A percentile compares a stretch with the other conserved stretches of the same genome.
Conservation (phyloP, 192 early-diverging fungal genomes). For the Coemansia sp. region DNA sequence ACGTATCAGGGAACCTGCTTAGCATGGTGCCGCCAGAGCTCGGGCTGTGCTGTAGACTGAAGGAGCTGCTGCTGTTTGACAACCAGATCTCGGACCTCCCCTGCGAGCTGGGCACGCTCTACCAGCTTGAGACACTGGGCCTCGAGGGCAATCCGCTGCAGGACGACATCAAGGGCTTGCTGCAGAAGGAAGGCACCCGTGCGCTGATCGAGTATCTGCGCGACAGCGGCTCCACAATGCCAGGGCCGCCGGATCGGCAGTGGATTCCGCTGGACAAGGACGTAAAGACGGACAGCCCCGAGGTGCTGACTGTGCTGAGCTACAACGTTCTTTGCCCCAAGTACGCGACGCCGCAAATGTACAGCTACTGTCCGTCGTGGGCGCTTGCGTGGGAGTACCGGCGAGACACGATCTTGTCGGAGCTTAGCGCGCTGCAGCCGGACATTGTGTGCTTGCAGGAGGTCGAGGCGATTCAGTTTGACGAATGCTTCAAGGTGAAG, state of each 20-base stretch:
- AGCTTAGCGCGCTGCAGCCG: conserved; percentile 81
- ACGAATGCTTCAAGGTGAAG: conserved; percentile 81
- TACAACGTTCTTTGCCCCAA: conserved; percentile 92
- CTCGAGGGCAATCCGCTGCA: conserved; percentile 94
- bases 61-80: conserved; percentile 88
- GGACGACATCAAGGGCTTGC: conserved; percentile 70
- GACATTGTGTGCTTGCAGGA: conserved; percentile 97
- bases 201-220: conserved; percentile 82
- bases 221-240: conserved; percentile 77
- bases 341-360: conserved; percentile 83
- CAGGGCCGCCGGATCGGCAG: conserved; percentile 80
- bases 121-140: conserved; percentile 85
- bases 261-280: conserved; percentile 89
- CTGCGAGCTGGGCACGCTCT: conserved; percentile 84
- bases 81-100: conserved; percentile 85
- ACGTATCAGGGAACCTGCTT: conserved; percentile 89
- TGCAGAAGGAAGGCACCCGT: conserved; percentile 85
- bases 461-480: conserved; percentile 81
- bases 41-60: conserved; percentile 75
- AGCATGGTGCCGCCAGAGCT: conserved; percentile 81
- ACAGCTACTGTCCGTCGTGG: conserved; percentile 96
- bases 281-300: conserved; percentile 57
- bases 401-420: conserved; percentile 80
- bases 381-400: conserved; percentile 92
- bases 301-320: conserved; percentile 84